Evolutionary conservation across 495 filamentous ascomycete genomes (phyloP).

Genomic region (Xylaria telfairii): DNA sequence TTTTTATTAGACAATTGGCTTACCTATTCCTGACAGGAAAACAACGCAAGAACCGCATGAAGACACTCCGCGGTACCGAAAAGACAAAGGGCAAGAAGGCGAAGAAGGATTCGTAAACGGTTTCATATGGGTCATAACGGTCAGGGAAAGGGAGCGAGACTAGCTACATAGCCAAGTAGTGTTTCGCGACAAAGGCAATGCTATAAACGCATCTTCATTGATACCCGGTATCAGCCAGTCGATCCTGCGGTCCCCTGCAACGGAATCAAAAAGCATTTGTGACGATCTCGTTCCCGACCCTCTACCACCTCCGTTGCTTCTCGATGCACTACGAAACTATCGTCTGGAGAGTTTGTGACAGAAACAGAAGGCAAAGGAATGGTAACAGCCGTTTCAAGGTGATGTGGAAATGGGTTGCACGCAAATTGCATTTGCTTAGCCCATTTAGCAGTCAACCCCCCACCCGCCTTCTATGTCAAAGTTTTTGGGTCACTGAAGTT

Average conservation of each 20-base stretch:
- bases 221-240: conserved; percentile 27
- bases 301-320: background rate
- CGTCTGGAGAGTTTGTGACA: background rate
- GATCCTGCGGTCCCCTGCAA: conserved; percentile 8
- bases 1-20: conserved; percentile 13
- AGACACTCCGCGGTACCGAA: conserved; percentile 95
- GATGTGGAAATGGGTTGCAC: background rate
- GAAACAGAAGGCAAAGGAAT: background rate
- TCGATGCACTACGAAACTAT: conserved; percentile 5
- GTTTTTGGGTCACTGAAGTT: background rate
- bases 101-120: conserved; percentile 63
- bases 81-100: conserved; percentile 87
- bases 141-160: conserved; percentile 26
- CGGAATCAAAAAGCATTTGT: conserved; percentile 20
- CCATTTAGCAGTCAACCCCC: background rate
- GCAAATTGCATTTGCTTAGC: background rate
- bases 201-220: conserved; percentile 27
- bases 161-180: conserved; percentile 28
- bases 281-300: conserved; percentile 15
- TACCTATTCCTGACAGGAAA: conserved; percentile 72
- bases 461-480: background rate
- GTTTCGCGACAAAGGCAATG: conserved; percentile 29
- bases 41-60: conserved; percentile 99
- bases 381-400: background rate
- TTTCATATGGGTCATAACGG: conserved; percentile 31